Base-by-base conservation (phyloP, 1,284 basidiomycete species). In the Moesziomyces globuligerus region DNA sequence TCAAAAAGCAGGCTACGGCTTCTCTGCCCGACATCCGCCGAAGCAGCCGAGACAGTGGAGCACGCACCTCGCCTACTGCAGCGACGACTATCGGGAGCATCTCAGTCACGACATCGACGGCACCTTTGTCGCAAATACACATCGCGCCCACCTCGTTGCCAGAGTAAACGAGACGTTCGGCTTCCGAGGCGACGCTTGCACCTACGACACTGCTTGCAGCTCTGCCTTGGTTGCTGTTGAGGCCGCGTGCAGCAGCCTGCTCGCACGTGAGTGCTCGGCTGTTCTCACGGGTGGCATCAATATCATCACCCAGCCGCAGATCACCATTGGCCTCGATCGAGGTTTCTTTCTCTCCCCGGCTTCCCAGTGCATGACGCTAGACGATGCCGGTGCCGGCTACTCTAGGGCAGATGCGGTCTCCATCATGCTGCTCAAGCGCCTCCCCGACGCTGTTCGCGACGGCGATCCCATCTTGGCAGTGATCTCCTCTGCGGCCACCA, bases 201-300 rank as follows among this genome's bases (percentile, higher is more conserved):
- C 72, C 9, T 61, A 65, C 46, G 72, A 72, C 39, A 74, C 72
- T 0, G 72, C 72, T 4, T 74, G 72, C 48, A 65, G 59, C 46
- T 66, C 62, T n/a, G 59, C 72, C 20, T 54, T 74, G 0, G 72
- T 69, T 7, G 72, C 72, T 23, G 59, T 74, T 13, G 72, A 74
- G 36, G 55, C 55, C 11, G 72, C 72, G 25, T 74, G 72, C 39
- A 61, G 48, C 17, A 58, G 56, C 41, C 21, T 74, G 18, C 49
- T 61, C 1, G 26, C 53, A 6, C 60, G 65, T 4, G 51, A 68
- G 26, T 58, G 54, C 4, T 47, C 48, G 9, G 54, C 52, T 3
- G 73, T 44, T 5, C 40, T 75, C n/a, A 61, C 69, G 2, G 73
- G 73, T 6, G 73, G 73, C 15, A 49, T 75, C 69, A 72, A 69